Base-by-base conservation (phyloP, 169 alveolate species). In the Plasmodium fragile region DNA sequence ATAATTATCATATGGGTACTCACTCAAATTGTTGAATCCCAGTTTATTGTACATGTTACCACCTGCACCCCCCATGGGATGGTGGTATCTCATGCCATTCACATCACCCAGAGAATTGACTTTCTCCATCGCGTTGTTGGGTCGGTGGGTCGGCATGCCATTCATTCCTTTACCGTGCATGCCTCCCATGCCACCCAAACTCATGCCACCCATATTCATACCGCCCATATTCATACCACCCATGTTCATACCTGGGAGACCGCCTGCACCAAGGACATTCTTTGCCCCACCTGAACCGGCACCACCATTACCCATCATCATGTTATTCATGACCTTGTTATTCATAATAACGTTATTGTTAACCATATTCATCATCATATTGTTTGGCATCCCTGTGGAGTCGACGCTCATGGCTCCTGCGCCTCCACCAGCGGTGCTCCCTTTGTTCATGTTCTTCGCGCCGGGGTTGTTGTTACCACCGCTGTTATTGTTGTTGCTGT, bases 11-110 rank as follows among this genome's bases (percentile, higher is more conserved):
- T 55, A 72, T 1, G 81, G 70, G 71, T 71, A 77, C 7, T 87
- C 93, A 22, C 59, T 84, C 16, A 72, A 22, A 71, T 82, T 59
- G 18, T 34, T 71, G 79, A 72, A 84, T 2, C 55, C 75, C 73
- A 87, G 36, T 65, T 79, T 87, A 30, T 78, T 87, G 49, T 87
- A 87, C 71, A 87, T 45, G 75, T 28, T 28, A 65, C n/a, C 16
- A 4, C 36, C 36, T 25, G 3, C 34, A 4, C 36, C 36, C 79
- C 81, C 69, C 75, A 82, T 82, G 30, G 92, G 41, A 39, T 83
- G 82, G 75, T 65, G 75, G 25, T 59, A 87, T 52, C 93, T 34
- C 75, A 79, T 87, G 72, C 36, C n/a, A 45, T 84, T 84, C 1
- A 65, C 72, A 73, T 84, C 84, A 30, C 28, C 30, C 10, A 52